Percentiles rank a stretch among this genome's conserved stretches.
Conservation (phyloP, 2,329 filamentous ascomycete species). For the Fusarium humuli region DNA sequence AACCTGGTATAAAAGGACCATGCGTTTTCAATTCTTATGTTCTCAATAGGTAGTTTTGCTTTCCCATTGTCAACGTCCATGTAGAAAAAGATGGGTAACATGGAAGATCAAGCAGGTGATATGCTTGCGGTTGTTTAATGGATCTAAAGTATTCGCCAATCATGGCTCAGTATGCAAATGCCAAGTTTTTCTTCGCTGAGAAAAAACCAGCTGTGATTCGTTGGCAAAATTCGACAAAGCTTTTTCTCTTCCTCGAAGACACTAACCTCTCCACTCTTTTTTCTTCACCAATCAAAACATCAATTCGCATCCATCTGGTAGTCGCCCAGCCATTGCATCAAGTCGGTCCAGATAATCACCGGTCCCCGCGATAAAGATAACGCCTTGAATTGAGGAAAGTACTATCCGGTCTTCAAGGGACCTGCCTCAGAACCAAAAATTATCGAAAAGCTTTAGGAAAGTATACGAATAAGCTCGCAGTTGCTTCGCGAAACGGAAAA, state of each 20-base stretch:
- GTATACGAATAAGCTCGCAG: not conserved
- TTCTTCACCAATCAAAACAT: not conserved
- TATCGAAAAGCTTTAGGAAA: not conserved
- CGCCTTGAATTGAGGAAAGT: constrained; percentile 2
- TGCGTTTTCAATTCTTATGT: not conserved
- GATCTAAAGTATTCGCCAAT: not conserved
- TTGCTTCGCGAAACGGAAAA: not conserved
- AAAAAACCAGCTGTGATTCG: not conserved
- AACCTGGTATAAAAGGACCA: not conserved
- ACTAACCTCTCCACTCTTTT: not conserved
- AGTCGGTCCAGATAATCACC: constrained; percentile 17
- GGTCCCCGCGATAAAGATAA: constrained; percentile 12
- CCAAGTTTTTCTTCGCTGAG: not conserved
- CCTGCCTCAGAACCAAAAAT: not conserved
- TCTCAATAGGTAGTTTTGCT: not conserved
- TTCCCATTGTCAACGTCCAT: not conserved
- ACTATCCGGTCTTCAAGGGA: not conserved
- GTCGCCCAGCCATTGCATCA: constrained; percentile 12
- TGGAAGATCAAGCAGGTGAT: not conserved
- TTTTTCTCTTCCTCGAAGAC: not conserved
- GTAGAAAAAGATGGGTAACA: not conserved
- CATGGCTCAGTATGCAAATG: not conserved
- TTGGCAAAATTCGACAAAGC: constrained; percentile 2
- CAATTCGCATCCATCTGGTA: not conserved
- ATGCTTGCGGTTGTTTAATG: not conserved